Base-by-base conservation (phyloP, 163 green algal genomes). In the Volvox carteri region DNA sequence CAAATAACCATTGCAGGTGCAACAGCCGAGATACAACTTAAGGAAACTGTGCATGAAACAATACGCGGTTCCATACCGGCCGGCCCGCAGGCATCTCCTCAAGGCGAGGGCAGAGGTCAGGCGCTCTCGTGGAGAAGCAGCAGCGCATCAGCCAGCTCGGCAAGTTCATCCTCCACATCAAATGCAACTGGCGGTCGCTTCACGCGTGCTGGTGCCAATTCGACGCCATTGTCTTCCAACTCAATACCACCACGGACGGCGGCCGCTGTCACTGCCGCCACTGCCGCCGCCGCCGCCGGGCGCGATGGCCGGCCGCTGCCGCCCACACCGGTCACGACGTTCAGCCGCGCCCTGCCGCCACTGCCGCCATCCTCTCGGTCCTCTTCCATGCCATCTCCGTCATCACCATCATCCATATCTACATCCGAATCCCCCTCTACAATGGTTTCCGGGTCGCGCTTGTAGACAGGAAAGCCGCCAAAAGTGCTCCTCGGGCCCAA, bases 71-170 rank as follows among this genome's bases (percentile, higher is more conserved):
- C n/a, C n/a, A n/a, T n/a, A n/a, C n/a, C n/a, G n/a, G n/a, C n/a
- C n/a, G n/a, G n/a, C n/a, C n/a, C n/a, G n/a, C n/a, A n/a, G n/a
- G n/a, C n/a, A n/a, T n/a, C n/a, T n/a, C n/a, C n/a, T n/a, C n/a
- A n/a, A n/a, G n/a, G n/a, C n/a, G n/a, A n/a, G n/a, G n/a, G n/a
- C n/a, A 60, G 7, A 46, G 28, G 14, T 84, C 56, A 92, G 0
- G 41, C 93, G 80, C 93, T 92, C 87, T 95, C 93, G 58, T 95
- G 93, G 60, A 95, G 86, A 74, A 95, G 87, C 81, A 95, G 75
- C 87, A 95, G 91, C 9, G 93, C 88, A 68, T 95, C 93, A 5
- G 93, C 93, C 87, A 95, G 93, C 39, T 95, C 93, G 18, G 93
- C 92, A 11, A 95, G 85, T 78, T 95, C 93, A 52, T 93, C 93